Percentiles rank a stretch among this genome's conserved stretches.
These are phyloP conservation scores for Zygosaccharomyces bisporus DNA, from an alignment of 805 yeast genomes.

Conservation along the genomic window DNA sequence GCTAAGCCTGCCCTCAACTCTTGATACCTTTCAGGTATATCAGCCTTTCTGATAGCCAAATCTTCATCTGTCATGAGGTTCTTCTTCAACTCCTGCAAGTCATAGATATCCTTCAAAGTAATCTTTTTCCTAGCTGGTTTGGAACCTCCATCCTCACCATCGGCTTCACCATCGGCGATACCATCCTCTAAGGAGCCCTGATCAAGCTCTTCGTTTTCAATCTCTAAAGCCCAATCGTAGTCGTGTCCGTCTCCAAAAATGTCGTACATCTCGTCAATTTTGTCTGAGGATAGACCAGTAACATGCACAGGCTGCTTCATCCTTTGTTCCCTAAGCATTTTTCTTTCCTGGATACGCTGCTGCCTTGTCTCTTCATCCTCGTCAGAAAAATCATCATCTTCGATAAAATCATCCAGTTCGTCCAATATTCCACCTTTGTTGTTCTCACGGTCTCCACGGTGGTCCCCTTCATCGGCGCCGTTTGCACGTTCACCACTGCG, in stretches of 20 bases:
- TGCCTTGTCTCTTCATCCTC: constrained; percentile 57
- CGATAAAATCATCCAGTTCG: constrained; percentile 95
- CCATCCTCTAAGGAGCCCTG: constrained; percentile 43
- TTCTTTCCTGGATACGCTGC: constrained; percentile 36
- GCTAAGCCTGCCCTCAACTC: constrained; percentile 60
- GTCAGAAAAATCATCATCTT: constrained; percentile 93
- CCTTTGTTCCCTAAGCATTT: constrained; percentile 39
- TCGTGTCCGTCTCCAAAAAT: constrained; percentile 97
- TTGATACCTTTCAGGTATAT: constrained; percentile 91
- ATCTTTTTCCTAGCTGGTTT: constrained; percentile 31
- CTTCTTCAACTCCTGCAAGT: constrained; percentile 87
- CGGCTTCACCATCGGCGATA: constrained; percentile 36
- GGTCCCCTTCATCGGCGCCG: constrained; percentile 23
- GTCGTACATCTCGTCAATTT: constrained; percentile 87
- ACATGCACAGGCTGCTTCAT: constrained; percentile 54
- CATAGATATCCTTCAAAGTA: constrained; percentile 85
- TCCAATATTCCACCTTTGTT: constrained; percentile 48
- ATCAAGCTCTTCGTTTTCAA: constrained; percentile 65
- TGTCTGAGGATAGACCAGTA: constrained; percentile 75
- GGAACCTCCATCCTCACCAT: constrained; percentile 35
- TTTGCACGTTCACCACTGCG: constrained; percentile 22
- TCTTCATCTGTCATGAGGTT: constrained; percentile 90
- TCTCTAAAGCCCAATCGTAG: constrained; percentile 96
- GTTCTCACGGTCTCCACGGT: constrained; percentile 23
- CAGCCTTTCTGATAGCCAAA: constrained; percentile 78